phyloP scores from a whole-genome alignment of 2,329 filamentous ascomycete species.

The Alternaria incomplexa region DNA sequence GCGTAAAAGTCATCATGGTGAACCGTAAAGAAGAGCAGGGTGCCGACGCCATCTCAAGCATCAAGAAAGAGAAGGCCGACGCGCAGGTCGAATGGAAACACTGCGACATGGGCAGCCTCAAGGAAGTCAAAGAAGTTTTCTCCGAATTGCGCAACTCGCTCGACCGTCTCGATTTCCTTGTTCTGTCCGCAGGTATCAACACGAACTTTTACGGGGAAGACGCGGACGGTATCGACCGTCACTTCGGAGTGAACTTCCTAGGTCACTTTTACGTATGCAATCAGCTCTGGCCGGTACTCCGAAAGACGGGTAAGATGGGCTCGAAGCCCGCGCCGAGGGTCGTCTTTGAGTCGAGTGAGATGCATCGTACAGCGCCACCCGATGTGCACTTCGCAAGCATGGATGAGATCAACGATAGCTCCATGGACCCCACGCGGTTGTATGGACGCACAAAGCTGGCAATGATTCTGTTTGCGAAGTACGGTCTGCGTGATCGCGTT shows the following conservation, averaged over 20 bases:
- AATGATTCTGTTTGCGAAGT: slow-evolving; percentile 53
- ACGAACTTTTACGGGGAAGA: background rate
- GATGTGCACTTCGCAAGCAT: slow-evolving; percentile 48
- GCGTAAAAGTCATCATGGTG: background rate
- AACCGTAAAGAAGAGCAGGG: background rate
- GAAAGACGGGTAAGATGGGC: background rate
- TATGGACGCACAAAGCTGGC: slow-evolving; percentile 54
- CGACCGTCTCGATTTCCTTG: background rate
- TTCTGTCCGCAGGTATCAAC: background rate
- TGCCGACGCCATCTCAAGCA: background rate
- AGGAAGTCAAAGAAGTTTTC: background rate
- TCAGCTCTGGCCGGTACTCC: background rate
- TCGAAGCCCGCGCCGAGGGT: slow-evolving; percentile 47
- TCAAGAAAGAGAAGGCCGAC: background rate
- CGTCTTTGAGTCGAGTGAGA: slow-evolving; percentile 52
- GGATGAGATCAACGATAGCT: slow-evolving; percentile 53
- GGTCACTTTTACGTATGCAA: background rate
- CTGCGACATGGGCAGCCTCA: background rate
- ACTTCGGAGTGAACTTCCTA: background rate
- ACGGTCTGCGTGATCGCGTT: slow-evolving; percentile 50
- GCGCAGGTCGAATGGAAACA: background rate
- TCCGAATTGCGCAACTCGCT: background rate
- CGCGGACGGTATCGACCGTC: background rate
- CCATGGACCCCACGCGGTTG: slow-evolving; percentile 43
- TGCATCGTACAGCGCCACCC: slow-evolving; percentile 48